Evolutionary conservation across 108 stramenopile species (phyloP), one percentile per base, ranked within the genome.

Genomic region (Aureococcus anophagefferens): DNA sequence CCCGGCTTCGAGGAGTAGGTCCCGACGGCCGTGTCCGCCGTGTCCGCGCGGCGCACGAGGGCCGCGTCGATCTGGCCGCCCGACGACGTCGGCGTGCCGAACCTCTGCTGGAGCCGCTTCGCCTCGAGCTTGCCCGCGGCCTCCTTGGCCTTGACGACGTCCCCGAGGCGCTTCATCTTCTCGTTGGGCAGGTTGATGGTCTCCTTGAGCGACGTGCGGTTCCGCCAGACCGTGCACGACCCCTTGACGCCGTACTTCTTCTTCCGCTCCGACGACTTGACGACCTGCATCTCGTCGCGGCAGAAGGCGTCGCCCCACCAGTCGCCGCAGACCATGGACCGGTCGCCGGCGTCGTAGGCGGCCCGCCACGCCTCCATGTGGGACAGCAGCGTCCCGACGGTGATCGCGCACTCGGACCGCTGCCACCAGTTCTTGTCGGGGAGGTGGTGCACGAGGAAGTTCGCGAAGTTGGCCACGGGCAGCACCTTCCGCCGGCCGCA

Each of bases 381-480:
- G 7, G 51, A 3, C 51, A 25, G 1, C 21, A 59, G 51, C 7
- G 4, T 11, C 21, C 7, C 7, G 25, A 59, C 51, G 51, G 51
- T 1, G 51, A 59, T 1, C 7, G 51, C 51, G 51, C 51, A 59
- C 25, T 59, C 51, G 51, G 21, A 25, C 21, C 51, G 51, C 51
- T 59, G 51, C 51, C 51, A 59, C 51, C 51, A 59, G 51, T 59
- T 59, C 51, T 59, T 59, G 51, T 59, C 51, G 7, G 51, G 51
- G 17, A 59, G 25, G 25, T 59, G 51, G 51, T 59, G 51, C 21
- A 59, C 51, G 21, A 59, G 25, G 25, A 59, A 59, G 21, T 59
- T 25, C 14, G 4, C 7, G 51, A 59, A 59, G 25, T 25, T 25
- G 25, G 7, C 7, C 1, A 59, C 51, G 0, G 51, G 14, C 3